A percentile compares a stretch with the other conserved stretches of the same genome.
These are phyloP conservation scores for Capronia coronata DNA, from an alignment of 2,329 filamentous ascomycete species.

Conservation along the genomic window DNA sequence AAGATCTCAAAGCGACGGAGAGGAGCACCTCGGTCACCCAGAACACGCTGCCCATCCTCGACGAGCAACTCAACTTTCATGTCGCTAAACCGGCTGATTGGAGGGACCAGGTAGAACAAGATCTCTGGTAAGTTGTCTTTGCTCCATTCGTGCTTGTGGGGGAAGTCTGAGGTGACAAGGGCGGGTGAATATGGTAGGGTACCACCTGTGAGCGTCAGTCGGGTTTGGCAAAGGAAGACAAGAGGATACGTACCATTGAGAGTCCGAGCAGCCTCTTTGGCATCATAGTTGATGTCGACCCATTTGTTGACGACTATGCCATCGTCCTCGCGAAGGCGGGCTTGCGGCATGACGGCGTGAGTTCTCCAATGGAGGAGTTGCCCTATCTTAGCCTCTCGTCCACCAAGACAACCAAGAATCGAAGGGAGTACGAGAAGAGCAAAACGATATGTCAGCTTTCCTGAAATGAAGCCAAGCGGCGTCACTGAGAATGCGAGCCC, in stretches of 20 bases:
- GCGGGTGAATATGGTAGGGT: constrained; percentile 2
- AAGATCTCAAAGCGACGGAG: constrained; percentile 28
- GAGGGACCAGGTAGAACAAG: constrained; percentile 23
- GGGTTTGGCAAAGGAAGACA: constrained; percentile 1
- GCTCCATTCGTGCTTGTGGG: constrained; percentile 24
- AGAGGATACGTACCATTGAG: background rate
- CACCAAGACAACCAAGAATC: background rate
- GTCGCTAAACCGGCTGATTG: background rate
- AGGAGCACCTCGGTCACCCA: background rate
- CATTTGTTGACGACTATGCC: background rate
- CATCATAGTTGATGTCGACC: constrained; percentile 1
- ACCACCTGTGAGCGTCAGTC: constrained; percentile 3
- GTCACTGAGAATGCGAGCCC: background rate
- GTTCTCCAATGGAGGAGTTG: no score
- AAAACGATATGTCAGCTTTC: background rate
- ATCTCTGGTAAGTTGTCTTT: constrained; percentile 28
- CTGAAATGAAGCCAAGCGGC: background rate
- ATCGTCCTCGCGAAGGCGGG: background rate
- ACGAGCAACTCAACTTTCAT: background rate
- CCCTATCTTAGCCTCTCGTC: no score
- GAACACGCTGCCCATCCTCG: background rate
- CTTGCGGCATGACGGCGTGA: background rate
- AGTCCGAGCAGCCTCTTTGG: background rate
- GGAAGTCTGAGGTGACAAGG: constrained; percentile 5
- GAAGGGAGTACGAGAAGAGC: background rate